These are phyloP conservation scores for Davidsoniella australis DNA, from an alignment of 2,329 filamentous ascomycete genomes.

Conservation along the genomic window DNA sequence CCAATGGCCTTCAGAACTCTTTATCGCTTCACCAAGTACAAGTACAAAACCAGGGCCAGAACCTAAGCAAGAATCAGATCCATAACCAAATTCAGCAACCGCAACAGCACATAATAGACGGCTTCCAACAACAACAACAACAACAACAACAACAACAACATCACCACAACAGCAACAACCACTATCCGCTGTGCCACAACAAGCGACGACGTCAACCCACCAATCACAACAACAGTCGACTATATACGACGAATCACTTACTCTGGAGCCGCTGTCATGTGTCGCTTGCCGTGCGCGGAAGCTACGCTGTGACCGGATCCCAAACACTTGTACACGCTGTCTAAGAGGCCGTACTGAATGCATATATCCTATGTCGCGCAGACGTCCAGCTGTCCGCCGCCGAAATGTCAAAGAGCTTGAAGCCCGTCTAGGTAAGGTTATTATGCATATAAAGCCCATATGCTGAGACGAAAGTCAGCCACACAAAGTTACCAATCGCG, in stretches of 20 bases:
- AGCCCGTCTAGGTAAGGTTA: slow-evolving; percentile 55
- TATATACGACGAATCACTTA: slow-evolving; percentile 4
- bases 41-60: not conserved
- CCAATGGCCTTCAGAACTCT: too few species aligned
- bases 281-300: slow-evolving; percentile 72
- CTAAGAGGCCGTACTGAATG: slow-evolving; percentile 58
- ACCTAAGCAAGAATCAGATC: not conserved
- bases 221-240: not conserved
- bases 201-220: not conserved
- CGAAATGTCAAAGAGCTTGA: slow-evolving; percentile 85
- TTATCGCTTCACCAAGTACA: not conserved
- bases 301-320: slow-evolving; percentile 68
- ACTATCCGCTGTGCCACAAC: not conserved
- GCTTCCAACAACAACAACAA: not conserved
- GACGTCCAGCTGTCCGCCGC: slow-evolving; percentile 75
- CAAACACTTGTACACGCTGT: slow-evolving; percentile 68
- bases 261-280: slow-evolving; percentile 48
- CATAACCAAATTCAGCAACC: not conserved
- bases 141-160: not conserved
- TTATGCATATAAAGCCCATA: too few species aligned
- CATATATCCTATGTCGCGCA: slow-evolving; percentile 72
- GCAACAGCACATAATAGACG: not conserved
- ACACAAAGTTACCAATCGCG: too few species aligned
- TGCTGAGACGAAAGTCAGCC: too few species aligned
- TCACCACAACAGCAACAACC: not conserved